phyloP scores from a whole-genome alignment of 2,329 filamentous ascomycete species.

The Geosmithia morbida region DNA sequence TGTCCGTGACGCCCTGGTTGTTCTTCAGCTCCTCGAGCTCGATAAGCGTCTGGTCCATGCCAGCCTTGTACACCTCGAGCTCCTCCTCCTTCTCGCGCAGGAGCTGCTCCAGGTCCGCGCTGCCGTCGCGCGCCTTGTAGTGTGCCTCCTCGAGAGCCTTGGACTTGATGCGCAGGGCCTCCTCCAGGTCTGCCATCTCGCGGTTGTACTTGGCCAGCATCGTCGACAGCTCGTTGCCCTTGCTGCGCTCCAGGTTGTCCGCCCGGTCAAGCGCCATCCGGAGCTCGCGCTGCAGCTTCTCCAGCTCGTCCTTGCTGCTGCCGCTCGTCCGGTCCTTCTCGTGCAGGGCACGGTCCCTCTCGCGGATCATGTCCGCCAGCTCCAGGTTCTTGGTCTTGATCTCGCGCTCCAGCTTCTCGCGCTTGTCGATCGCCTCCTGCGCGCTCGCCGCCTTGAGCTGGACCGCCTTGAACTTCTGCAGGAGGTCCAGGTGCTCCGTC shows the following conservation, averaged over 20 bases:
- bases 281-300: slow-evolving; percentile 88
- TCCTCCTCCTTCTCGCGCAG: slow-evolving; percentile 94
- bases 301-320: slow-evolving; percentile 80
- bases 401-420: slow-evolving; percentile 91
- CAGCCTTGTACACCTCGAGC: slow-evolving; percentile 93
- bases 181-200: slow-evolving; percentile 92
- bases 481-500: slow-evolving; percentile 83
- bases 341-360: slow-evolving; percentile 83
- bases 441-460: slow-evolving; percentile 95
- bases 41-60: slow-evolving; percentile 90
- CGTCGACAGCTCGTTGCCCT: slow-evolving; percentile 87
- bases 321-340: slow-evolving; percentile 82
- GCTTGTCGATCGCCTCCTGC: slow-evolving; percentile 87
- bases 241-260: slow-evolving; percentile 82
- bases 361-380: slow-evolving; percentile 94
- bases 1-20: slow-evolving; percentile 61
- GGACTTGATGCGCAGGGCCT: slow-evolving; percentile 78
- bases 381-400: slow-evolving; percentile 99
- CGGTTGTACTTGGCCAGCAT: slow-evolving; percentile 94
- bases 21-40: slow-evolving; percentile 80
- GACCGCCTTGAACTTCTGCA: slow-evolving; percentile 92
- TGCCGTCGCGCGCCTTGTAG: slow-evolving; percentile 62
- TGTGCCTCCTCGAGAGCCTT: slow-evolving; percentile 75
- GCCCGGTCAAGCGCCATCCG: slow-evolving; percentile 83
- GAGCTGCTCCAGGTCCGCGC: slow-evolving; percentile 71